These are phyloP conservation scores for Fusarium sarcochroum DNA, from an alignment of 2,329 filamentous ascomycete genomes.

Conservation along the genomic window DNA sequence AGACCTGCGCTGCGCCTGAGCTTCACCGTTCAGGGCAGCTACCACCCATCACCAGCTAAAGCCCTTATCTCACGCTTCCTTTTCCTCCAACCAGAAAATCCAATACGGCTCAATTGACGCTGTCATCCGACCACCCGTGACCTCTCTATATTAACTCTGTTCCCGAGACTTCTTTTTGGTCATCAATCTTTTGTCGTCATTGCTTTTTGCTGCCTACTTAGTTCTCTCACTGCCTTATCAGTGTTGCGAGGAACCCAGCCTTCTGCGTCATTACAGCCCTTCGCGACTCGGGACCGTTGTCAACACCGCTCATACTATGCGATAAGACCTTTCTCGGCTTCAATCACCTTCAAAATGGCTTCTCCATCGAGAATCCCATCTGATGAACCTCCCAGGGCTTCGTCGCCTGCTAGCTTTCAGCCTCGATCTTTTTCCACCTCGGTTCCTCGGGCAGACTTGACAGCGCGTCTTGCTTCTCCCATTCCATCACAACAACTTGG, in stretches of 20 bases:
- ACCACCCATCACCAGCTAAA: conserved; percentile 26
- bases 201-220: conserved; percentile 25
- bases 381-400: conserved; percentile 58
- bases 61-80: conserved; percentile 41
- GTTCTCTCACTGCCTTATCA: conserved; percentile 21
- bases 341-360: conserved; percentile 52
- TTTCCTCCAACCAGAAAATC: conserved; percentile 28
- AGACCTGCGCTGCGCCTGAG: conserved; percentile 32
- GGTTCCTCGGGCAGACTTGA: conserved; percentile 70
- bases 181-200: conserved; percentile 36
- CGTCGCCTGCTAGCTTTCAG: conserved; percentile 63
- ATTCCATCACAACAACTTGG: conserved; percentile 59
- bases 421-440: conserved; percentile 65
- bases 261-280: conserved; percentile 34
- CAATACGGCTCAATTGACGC: conserved; percentile 37
- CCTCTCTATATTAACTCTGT: conserved; percentile 23
- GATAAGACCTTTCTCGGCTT: conserved; percentile 42
- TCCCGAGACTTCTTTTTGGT: conserved; percentile 26
- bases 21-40: conserved; percentile 37
- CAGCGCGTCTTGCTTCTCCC: conserved; percentile 72
- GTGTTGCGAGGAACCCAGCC: conserved; percentile 16
- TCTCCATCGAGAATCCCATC: conserved; percentile 56
- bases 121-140: conserved; percentile 38
- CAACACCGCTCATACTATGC: conserved; percentile 41
- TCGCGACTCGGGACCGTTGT: conserved; percentile 21